These are phyloP conservation scores for Novymonas esmeraldas DNA, from an alignment of 208 protist genomes.

Conservation along the genomic window DNA sequence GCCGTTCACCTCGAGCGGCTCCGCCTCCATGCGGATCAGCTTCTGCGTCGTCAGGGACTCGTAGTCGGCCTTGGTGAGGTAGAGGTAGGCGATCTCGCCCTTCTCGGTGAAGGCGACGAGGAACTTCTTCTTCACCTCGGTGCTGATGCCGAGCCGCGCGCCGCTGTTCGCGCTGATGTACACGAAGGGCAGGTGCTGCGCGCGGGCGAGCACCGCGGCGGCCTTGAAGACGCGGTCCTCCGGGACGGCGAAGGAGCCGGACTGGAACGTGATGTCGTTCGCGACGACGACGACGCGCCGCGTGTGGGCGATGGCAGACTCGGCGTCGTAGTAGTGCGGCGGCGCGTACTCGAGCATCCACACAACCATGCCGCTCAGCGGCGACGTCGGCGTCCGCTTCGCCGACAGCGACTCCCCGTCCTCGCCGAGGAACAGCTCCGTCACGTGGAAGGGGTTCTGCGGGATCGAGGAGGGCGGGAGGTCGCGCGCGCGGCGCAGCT, in stretches of 20 bases:
- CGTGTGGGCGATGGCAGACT: conserved; percentile 33
- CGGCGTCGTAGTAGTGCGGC: conserved; percentile 83
- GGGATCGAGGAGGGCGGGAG: conserved; percentile 42
- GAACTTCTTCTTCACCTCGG: conserved; percentile 94
- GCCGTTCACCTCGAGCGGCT: conserved; percentile 46
- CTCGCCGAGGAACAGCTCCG: conserved; percentile 53
- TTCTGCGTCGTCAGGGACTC: conserved; percentile 46
- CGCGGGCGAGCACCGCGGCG: conserved; percentile 86
- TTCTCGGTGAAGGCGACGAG: conserved; percentile 87
- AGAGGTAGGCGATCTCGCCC: conserved; percentile 95
- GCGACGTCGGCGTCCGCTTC: conserved; percentile 10
- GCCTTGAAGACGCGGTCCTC: conserved; percentile 96
- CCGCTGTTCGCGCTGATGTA: conserved; percentile 98
- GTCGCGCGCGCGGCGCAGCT: conserved; percentile 37
- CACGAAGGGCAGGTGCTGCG: conserved; percentile 93
- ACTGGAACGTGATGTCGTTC: conserved; percentile 98
- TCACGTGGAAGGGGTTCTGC: conserved; percentile 32
- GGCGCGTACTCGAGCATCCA: conserved; percentile 93
- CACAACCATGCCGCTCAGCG: conserved; percentile 94
- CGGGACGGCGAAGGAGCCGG: conserved; percentile 95
- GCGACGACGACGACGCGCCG: conserved; percentile 96
- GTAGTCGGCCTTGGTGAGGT: conserved; percentile 92
- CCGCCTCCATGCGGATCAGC: conserved; percentile 46
- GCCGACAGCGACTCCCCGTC: conserved; percentile 38
- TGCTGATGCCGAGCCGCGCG: conserved; percentile 95